Evolutionary conservation across 2,329 filamentous ascomycete species (phyloP).

Genomic region (Colletotrichum lentis): DNA sequence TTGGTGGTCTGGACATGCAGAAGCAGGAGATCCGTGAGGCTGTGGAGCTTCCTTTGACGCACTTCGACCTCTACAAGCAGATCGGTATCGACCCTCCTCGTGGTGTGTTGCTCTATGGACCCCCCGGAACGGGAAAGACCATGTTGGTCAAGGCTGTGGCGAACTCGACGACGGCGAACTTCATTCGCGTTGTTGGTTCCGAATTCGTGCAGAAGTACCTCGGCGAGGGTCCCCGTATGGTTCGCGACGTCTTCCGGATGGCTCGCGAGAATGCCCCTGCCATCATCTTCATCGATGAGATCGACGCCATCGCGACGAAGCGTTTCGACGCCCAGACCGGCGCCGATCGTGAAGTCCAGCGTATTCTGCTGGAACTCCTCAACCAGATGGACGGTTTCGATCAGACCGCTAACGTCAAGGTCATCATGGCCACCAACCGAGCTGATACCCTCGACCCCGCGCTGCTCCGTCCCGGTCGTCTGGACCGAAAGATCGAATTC

Average conservation of each 20-base stretch:
- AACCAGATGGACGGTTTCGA: constrained; percentile 99
- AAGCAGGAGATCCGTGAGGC: constrained; percentile 99
- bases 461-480: constrained; percentile 88
- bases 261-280: constrained; percentile 96
- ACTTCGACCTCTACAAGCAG: constrained; percentile 98
- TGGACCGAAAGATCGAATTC: constrained; percentile 99
- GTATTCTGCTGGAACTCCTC: constrained; percentile 94
- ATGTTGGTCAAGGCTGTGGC: constrained; percentile 92
- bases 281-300: constrained; percentile 99
- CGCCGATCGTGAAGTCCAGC: constrained; percentile 96
- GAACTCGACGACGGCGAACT: constrained; percentile 90
- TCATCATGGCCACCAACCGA: constrained; percentile 99
- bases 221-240: constrained; percentile 95
- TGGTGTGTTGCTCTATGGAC: constrained; percentile 84
- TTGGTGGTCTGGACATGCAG: constrained; percentile 98
- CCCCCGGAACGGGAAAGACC: constrained; percentile 78
- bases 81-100: constrained; percentile 98
- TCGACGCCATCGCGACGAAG: constrained; percentile 98
- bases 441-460: constrained; percentile 97
- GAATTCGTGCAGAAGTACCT: constrained; percentile 96
- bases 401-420: constrained; percentile 98
- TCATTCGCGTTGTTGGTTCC: constrained; percentile 90
- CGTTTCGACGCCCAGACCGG: constrained; percentile 99
- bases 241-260: constrained; percentile 99
- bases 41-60: constrained; percentile 93